A percentile compares a stretch with the other conserved stretches of the same genome.
Evolutionary conservation across 2,329 filamentous ascomycete genomes (phyloP).

Genomic region (Colletotrichum liaoningense): DNA sequence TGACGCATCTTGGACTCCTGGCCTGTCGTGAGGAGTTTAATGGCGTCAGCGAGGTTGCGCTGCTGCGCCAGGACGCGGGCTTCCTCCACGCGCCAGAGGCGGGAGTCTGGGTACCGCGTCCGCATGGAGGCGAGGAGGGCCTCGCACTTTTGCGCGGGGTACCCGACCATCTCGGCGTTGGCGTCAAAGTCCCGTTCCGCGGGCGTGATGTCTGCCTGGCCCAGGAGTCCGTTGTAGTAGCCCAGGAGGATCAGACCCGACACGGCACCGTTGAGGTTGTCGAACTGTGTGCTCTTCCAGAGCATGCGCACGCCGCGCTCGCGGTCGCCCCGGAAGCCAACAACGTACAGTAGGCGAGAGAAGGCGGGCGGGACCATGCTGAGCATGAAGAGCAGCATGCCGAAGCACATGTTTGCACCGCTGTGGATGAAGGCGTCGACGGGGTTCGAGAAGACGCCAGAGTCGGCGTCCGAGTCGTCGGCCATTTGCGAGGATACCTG

Average conservation of each 20-base stretch:
- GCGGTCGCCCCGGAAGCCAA: slow-evolving; percentile 92
- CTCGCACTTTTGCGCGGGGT: slow-evolving; percentile 76
- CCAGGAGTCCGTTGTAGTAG: slow-evolving; percentile 90
- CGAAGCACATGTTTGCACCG: slow-evolving; percentile 89
- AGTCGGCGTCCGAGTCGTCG: slow-evolving; percentile 36
- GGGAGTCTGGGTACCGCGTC: slow-evolving; percentile 80
- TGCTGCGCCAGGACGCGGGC: slow-evolving; percentile 79
- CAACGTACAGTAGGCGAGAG: slow-evolving; percentile 84
- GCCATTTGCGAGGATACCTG: slow-evolving; percentile 27
- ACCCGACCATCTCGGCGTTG: slow-evolving; percentile 72
- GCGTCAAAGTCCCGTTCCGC: slow-evolving; percentile 64
- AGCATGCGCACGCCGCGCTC: slow-evolving; percentile 85
- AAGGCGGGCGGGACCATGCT: slow-evolving; percentile 94
- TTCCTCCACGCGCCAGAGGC: slow-evolving; percentile 90
- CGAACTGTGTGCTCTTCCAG: slow-evolving; percentile 88
- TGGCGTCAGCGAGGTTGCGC: slow-evolving; percentile 73
- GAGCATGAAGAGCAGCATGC: slow-evolving; percentile 86
- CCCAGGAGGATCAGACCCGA: slow-evolving; percentile 83
- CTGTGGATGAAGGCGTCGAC: slow-evolving; percentile 92
- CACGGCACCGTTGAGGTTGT: slow-evolving; percentile 93
- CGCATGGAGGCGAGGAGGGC: slow-evolving; percentile 80
- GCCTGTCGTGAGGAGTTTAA: slow-evolving; percentile 71
- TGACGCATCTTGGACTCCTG: slow-evolving; percentile 83
- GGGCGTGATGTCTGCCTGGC: slow-evolving; percentile 88
- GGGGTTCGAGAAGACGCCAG: slow-evolving; percentile 72